Conservation (phyloP, 495 filamentous ascomycete species). For the Ascodesmis nigricans region DNA sequence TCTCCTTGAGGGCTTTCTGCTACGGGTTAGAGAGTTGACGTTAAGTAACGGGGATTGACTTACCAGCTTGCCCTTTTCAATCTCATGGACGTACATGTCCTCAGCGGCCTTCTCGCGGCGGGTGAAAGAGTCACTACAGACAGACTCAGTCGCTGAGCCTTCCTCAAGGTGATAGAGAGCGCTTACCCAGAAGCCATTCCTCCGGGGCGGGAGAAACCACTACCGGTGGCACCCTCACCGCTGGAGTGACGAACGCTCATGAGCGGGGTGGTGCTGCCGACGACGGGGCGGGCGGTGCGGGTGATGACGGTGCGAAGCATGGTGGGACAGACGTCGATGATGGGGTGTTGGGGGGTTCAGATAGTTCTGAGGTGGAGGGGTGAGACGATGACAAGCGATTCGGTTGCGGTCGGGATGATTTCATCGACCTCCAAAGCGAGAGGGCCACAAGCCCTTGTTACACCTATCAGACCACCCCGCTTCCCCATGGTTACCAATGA, state of each 20-base stretch:
- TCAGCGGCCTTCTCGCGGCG: constrained; percentile 76
- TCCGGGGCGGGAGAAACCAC: constrained; percentile 25
- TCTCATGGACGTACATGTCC: constrained; percentile 55
- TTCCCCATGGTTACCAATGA: too few species aligned
- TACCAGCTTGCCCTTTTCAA: constrained; percentile 67
- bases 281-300: constrained; percentile 11
- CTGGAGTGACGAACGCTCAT: constrained; percentile 22
- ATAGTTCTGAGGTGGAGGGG: constrained; percentile 3
- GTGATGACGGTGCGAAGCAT: constrained; percentile 20
- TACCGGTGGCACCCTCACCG: constrained; percentile 28
- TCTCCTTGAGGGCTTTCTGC: constrained; percentile 38
- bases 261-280: constrained; percentile 13
- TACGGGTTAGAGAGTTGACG: constrained; percentile 19
- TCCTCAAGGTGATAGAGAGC: constrained; percentile 1
- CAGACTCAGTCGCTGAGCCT: background rate
- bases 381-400: constrained; percentile 9
- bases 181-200: constrained; percentile 25
- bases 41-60: constrained; percentile 6
- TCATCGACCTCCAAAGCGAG: too few species aligned
- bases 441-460: too few species aligned
- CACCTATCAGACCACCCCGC: too few species aligned
- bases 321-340: too few species aligned
- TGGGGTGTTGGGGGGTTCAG: too few species aligned
- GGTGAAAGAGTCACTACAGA: constrained; percentile 57
- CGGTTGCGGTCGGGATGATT: too few species aligned